Percentiles rank a stretch among this genome's conserved stretches.
Evolutionary conservation across 2,329 filamentous ascomycete species (phyloP).

Genomic region (Niveomyces coronatus): DNA sequence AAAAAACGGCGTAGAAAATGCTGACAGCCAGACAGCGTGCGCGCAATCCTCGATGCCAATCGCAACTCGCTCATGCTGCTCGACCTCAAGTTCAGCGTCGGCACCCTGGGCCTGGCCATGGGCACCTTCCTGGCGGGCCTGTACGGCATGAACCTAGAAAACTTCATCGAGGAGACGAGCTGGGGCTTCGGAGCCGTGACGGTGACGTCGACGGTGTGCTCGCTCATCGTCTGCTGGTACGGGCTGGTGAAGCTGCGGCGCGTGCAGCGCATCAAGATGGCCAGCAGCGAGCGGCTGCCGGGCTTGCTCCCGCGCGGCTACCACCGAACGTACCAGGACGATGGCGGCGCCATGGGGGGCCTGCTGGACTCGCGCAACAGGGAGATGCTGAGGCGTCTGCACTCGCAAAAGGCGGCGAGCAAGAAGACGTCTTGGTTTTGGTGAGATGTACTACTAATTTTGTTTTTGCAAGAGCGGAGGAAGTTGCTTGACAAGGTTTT

Average conservation of each 20-base stretch:
- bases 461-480: no score
- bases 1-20: neutral
- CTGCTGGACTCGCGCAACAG: slow-evolving; percentile 44
- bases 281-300: slow-evolving; percentile 29
- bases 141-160: slow-evolving; percentile 99
- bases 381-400: slow-evolving; percentile 42
- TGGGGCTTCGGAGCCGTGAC: slow-evolving; percentile 76
- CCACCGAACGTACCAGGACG: slow-evolving; percentile 36
- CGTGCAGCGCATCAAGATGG: slow-evolving; percentile 86
- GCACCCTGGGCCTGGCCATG: slow-evolving; percentile 85
- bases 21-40: slow-evolving; percentile 51
- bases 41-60: slow-evolving; percentile 94
- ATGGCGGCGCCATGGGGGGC: slow-evolving; percentile 39
- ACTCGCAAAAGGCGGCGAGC: slow-evolving; percentile 34
- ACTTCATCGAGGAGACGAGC: slow-evolving; percentile 92
- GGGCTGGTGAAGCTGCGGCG: slow-evolving; percentile 74
- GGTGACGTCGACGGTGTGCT: slow-evolving; percentile 58
- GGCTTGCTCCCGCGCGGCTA: slow-evolving; percentile 26
- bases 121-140: slow-evolving; percentile 94
- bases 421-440: slow-evolving; percentile 25
- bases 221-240: slow-evolving; percentile 69
- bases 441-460: no score
- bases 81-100: slow-evolving; percentile 92
- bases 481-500: no score
- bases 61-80: slow-evolving; percentile 96